These are phyloP conservation scores for Urochloa ruziziensis DNA, from an alignment of 176 grass and related monocot species.

Conservation along the genomic window DNA sequence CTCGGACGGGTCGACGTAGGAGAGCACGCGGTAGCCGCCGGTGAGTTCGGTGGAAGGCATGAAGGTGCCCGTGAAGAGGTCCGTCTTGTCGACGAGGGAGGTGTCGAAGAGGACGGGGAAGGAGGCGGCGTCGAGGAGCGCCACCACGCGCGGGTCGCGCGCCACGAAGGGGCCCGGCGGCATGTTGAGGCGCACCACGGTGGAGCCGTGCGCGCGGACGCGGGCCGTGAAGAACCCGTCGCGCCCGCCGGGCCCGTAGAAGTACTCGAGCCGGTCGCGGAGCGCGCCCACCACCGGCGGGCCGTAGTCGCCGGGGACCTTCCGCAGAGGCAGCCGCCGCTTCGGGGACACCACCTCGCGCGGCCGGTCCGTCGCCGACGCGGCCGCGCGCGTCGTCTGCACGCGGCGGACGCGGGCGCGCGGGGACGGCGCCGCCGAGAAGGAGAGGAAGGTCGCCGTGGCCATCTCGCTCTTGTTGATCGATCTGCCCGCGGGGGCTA, in stretches of 20 bases:
- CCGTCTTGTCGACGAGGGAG: conserved; percentile 79
- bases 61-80: conserved; percentile 98
- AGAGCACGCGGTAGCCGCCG: conserved; percentile 80
- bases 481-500: not conserved
- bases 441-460: conserved; percentile 25
- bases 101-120: conserved; percentile 95
- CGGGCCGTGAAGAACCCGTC: conserved; percentile 90
- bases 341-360: conserved; percentile 37
- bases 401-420: not conserved
- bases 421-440: not conserved
- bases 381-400: not conserved
- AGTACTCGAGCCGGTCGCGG: conserved; percentile 76
- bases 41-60: conserved; percentile 94
- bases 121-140: conserved; percentile 86
- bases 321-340: conserved; percentile 57
- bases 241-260: conserved; percentile 72
- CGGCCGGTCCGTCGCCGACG: conserved; percentile 36
- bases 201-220: conserved; percentile 59
- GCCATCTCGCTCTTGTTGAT: too few relatives aligned
- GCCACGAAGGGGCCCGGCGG: conserved; percentile 86
- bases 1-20: conserved; percentile 87
- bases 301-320: conserved; percentile 86
- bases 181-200: conserved; percentile 93
- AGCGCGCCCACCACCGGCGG: conserved; percentile 66
- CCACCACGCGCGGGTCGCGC: conserved; percentile 76